Evolutionary conservation across 164 flowering plant species (phyloP), one percentile per base, ranked within the genome.

Genomic region (Nelumbo lutea): DNA sequence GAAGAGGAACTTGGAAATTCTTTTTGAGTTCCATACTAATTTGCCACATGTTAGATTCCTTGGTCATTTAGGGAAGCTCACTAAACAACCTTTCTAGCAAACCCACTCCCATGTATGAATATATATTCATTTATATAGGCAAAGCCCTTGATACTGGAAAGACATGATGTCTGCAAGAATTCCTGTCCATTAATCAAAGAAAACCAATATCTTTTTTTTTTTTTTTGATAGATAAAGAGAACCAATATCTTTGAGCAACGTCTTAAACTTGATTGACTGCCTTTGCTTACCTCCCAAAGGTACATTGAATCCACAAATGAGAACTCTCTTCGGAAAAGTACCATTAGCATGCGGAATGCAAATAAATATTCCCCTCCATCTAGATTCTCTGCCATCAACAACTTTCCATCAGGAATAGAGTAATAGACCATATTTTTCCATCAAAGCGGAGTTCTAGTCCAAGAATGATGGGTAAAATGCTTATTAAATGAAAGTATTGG

Each of bases 331-430:
- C 97, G 87, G 71, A 93, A 93, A 60, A 93, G 86, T 9, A 90
- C 96, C 96, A 93, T 90, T 77, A 93, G 74, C 96, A 93, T 90
- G 58, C 96, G 96, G 57, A 92, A 82, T 55, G 98, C 98, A 84
- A 92, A 93, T 57, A 93, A 68, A 76, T 93, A 90, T 67, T 93
- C 86, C 43, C 98, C 98, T 69, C 94, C 97, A 83, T 91, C 98
- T 11, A 93, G 80, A 62, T 86, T 86, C 88, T 89, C 97, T 93
- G 90, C 59, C 65, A 82, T 53, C n/a, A n/a, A 71, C 39, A 68
- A 71, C 41, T 42, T 52, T 9, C 44, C 48, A 47, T 72, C 64
- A 76, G 58, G 42, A 66, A 43, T 68, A 27, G 27, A 27, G 27
- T 27, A 27, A 27, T 27, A 27, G 27, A 27, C 27, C 27, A 13